Base-by-base conservation (phyloP, 345 rosid genomes). In the Litchi chinensis region DNA sequence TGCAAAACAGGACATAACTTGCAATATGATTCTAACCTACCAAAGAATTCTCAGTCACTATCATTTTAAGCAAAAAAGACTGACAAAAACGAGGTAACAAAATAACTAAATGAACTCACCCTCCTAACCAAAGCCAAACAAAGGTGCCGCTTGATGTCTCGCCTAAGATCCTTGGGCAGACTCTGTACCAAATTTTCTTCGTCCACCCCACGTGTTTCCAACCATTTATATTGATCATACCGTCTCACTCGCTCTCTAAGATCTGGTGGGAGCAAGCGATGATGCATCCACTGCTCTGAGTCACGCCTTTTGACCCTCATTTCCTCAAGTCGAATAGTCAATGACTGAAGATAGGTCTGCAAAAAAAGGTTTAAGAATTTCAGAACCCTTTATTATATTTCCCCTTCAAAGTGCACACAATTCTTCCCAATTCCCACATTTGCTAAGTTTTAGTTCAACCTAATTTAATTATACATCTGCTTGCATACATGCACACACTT, bases 251-350 rank as follows among this genome's bases (percentile, higher is more conserved):
- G 88, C 78, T 95, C 98, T 73, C 95, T 86, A 26, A 95, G 87
- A 1, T 95, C 96, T 3, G 73, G 89, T 22, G 99, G 99, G 79
- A 95, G 98, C 91, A 95, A 86, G 13, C 99, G 95, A 64, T 95
- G 99, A 85, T 90, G 98, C 99, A 95, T 95, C 98, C 99, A 95
- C 84, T 92, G 99, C 68, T 95, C 99, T 13, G 99, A 92, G 81
- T 95, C 99, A 11, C 97, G 99, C 89, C 97, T 90, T 83, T 94
- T 96, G 66, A 96, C 90, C 81, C 99, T 88, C 99, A 96, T 94
- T 79, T 96, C 99, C 84, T 96, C 99, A 57, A 96, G 92, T 8
- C 98, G 96, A 62, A 94, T 94, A 0, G 99, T 96, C 10, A 92
- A 93, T 1, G 99, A 96, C 48, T 96, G 99, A 76, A 96, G 98